Evolutionary conservation across 441 rosid genomes (phyloP), one percentile per base, ranked within the genome.

Genomic region (Gossypium aridum): DNA sequence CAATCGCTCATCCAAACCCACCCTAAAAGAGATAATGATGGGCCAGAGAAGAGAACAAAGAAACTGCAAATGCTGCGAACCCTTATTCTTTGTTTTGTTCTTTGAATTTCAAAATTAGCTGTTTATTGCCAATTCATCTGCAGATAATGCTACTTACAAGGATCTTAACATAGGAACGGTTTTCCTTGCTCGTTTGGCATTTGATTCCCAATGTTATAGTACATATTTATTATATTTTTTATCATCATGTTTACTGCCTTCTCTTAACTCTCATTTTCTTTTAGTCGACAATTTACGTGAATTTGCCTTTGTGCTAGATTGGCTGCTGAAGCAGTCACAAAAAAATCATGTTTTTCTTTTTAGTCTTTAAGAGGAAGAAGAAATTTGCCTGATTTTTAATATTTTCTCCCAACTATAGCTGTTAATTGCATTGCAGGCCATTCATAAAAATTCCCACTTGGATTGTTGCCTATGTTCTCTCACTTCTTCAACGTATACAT

Each of bases 371-470:
- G 45, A 37, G 45, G 45, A 57, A 57, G 23, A 57, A 57, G 19
- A 14, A 37, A 37, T 7, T 28, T 17, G 28, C 12, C 8, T 16
- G 47, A 4, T 16, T 75, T 51, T 37, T 55, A 55, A 22, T 56
- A n/a, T 26, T 39, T 70, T 69, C 61, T 69, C 20, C 39, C 59
- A 80, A 70, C 63, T 79, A 67, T 66, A 64, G 23, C 25, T 34
- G 54, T n/a, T 60, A 3, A 28, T 77, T 78, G 37, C 70, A 77
- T 74, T 83, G 85, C 92, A 93, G 99, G 81, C 99, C 98, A 63
- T 81, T 84, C 67, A 85, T 88, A 70, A 95, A 86, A 84, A 62
- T 91, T 83, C 97, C 97, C 49, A 80, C 85, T 57, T 70, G 75
- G 71, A 75, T 85, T 78, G 85, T 82, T 70, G 80, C 84, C 81